These are phyloP conservation scores for Dacryopinax spathularia DNA, from an alignment of 768 basidiomycete genomes.

Conservation along the genomic window DNA sequence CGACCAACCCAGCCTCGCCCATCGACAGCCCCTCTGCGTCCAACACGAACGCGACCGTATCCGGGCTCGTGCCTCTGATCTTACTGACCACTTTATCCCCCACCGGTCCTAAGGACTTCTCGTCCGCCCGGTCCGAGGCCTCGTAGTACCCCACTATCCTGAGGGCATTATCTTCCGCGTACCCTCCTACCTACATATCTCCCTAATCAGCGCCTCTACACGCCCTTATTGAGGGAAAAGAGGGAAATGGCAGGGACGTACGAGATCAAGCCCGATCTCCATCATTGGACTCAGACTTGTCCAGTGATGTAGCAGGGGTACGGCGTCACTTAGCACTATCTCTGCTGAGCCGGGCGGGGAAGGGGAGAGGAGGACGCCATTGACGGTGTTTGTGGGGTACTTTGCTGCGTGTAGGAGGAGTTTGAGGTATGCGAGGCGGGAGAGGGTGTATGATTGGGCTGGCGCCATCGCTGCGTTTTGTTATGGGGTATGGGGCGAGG, in stretches of 20 bases:
- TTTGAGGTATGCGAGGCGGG: conserved; percentile 53
- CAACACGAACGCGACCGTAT: conserved; percentile 60
- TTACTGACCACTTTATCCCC: conserved; percentile 48
- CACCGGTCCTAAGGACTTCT: conserved; percentile 46
- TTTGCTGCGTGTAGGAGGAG: conserved; percentile 67
- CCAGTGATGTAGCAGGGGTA: conserved; percentile 77
- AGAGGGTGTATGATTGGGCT: conserved; percentile 37
- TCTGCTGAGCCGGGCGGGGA: conserved; percentile 31
- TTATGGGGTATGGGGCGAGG: too few relatives aligned
- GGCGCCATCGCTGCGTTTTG: neutral
- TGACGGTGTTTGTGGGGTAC: conserved; percentile 58
- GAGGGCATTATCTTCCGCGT: conserved; percentile 41
- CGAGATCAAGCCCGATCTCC: conserved; percentile 70
- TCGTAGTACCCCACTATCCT: conserved; percentile 63
- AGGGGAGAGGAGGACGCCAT: conserved; percentile 49
- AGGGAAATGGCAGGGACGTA: conserved; percentile 22
- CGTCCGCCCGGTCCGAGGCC: conserved; percentile 49
- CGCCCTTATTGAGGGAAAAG: conserved; percentile 2
- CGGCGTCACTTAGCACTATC: conserved; percentile 39
- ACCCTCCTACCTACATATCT: conserved; percentile 37
- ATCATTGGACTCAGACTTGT: conserved; percentile 72
- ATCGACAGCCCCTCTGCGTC: conserved; percentile 46
- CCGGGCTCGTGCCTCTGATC: conserved; percentile 38
- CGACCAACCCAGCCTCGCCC: conserved; percentile 41
- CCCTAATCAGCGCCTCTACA: neutral